Base-by-base conservation (phyloP, 2,329 filamentous ascomycete species). In the Penicillium aurantiogriseum region DNA sequence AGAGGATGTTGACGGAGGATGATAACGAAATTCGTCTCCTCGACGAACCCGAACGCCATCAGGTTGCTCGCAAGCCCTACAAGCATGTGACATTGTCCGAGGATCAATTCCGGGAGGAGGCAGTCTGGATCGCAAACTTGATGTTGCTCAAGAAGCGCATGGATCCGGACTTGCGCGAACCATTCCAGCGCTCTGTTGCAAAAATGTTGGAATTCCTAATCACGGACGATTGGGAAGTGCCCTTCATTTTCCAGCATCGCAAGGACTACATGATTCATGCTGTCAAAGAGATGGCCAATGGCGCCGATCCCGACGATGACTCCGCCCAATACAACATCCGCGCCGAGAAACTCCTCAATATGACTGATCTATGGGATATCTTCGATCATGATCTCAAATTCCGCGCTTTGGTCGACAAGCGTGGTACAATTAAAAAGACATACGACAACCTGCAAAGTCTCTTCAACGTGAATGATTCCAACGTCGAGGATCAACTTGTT, bases 181-280 rank as follows among this genome's bases (percentile, higher is more conserved):
- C 92, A 0, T 97, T 99, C 74, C 87, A 90, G 69, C 90, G 90
- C 67, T 90, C 93, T 5, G 88, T 99, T 54, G 87, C 88, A 65
- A 96, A 96, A 74, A 92, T 97, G 11, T 83, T 99, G 39, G 91
- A 97, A 68, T 97, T 97, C 71, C 91, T 99, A 76, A 91, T 96
- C 50, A 86, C 93, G 4, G 92, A 97, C 63, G 91, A 96, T 65
- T 91, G 93, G 67, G 94, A 99, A 74, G 92, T 97, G 1, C 93
- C 94, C 0, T 99, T 96, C 74, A 94, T 99, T 66, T 97, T 97
- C 75, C 93, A 97, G 74, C 94, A 99, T 71, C 91, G 94, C 60
- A 96, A 97, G 75, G 94, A 99, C 73, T 99, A 97, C 71, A 83
- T 99, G 43, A 95, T 99, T 56, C 91, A 97, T 69, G 89, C 90